phyloP scores from a whole-genome alignment of 805 yeast species.

The Saccharomyces eubayanus region DNA sequence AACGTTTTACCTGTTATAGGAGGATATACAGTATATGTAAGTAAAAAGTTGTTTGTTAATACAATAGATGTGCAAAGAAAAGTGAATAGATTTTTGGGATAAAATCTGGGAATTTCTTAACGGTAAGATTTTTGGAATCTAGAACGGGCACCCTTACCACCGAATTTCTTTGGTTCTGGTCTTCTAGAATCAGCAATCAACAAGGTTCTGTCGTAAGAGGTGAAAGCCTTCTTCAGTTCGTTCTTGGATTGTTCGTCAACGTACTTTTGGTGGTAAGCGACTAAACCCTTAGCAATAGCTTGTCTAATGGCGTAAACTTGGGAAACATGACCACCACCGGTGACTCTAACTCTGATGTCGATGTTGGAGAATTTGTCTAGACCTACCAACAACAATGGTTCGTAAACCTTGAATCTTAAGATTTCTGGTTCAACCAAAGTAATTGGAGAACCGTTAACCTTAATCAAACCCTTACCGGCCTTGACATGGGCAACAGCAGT shows the following conservation, averaged over 20 bases:
- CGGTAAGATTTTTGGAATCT: slow-evolving; percentile 99
- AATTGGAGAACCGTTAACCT: slow-evolving; percentile 98
- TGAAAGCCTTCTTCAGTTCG: slow-evolving; percentile 94
- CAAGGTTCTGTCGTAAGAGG: slow-evolving; percentile 95
- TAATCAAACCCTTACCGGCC: slow-evolving; percentile 97
- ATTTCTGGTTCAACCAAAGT: slow-evolving; percentile 96
- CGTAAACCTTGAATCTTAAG: slow-evolving; percentile 97
- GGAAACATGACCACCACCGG: slow-evolving; percentile 99
- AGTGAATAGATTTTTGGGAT: not conserved
- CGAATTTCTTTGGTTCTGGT: slow-evolving; percentile 99
- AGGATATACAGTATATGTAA: slow-evolving; percentile 28
- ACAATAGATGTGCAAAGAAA: slow-evolving; percentile 1
- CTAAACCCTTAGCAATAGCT: slow-evolving; percentile 97
- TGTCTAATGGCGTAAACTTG: slow-evolving; percentile 99
- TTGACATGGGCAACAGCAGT: slow-evolving; percentile 99
- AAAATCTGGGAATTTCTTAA: slow-evolving; percentile 39
- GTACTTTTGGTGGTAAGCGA: slow-evolving; percentile 97
- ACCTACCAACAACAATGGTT: slow-evolving; percentile 95
- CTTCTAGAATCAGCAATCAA: slow-evolving; percentile 98
- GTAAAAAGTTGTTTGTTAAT: slow-evolving; percentile 2
- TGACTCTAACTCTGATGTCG: slow-evolving; percentile 95
- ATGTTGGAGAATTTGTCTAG: slow-evolving; percentile 95
- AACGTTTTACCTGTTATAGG: slow-evolving; percentile 28
- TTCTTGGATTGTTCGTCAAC: slow-evolving; percentile 98
- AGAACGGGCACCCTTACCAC: slow-evolving; percentile 99